These are phyloP conservation scores for Aciculosporium take DNA, from an alignment of 2,329 filamentous ascomycete species.

Conservation along the genomic window DNA sequence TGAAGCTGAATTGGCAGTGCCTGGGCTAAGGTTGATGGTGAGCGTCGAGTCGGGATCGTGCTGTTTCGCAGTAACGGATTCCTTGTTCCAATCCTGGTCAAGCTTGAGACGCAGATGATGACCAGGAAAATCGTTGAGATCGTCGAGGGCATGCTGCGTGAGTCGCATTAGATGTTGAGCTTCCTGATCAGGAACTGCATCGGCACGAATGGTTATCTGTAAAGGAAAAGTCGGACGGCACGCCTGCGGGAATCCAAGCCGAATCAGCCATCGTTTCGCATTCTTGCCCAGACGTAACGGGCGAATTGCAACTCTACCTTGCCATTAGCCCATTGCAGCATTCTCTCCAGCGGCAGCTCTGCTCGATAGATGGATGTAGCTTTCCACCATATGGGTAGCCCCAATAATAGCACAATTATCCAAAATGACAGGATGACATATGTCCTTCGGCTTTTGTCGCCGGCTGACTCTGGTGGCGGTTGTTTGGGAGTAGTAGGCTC, in stretches of 20 bases:
- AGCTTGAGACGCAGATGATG: slow-evolving; percentile 54
- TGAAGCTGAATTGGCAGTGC: slow-evolving; percentile 43
- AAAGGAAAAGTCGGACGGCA: slow-evolving; percentile 83
- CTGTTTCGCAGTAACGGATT: slow-evolving; percentile 16
- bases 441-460: slow-evolving; percentile 54
- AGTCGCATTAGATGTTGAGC: slow-evolving; percentile 59
- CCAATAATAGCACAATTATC: slow-evolving; percentile 68
- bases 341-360: slow-evolving; percentile 64
- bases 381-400: slow-evolving; percentile 88
- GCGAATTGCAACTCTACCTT: slow-evolving; percentile 40
- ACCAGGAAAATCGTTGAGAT: slow-evolving; percentile 71
- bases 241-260: slow-evolving; percentile 38
- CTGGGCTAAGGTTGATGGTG: slow-evolving; percentile 54
- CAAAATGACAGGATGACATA: slow-evolving; percentile 80
- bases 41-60: slow-evolving; percentile 42
- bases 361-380: slow-evolving; percentile 89
- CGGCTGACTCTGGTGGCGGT: slow-evolving; percentile 65
- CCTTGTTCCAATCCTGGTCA: slow-evolving; percentile 12
- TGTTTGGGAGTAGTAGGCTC: slow-evolving; percentile 13
- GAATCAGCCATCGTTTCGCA: neutral
- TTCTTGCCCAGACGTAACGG: neutral
- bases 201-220: slow-evolving; percentile 62
- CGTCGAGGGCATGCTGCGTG: slow-evolving; percentile 78
- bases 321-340: slow-evolving; percentile 83
- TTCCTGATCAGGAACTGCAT: slow-evolving; percentile 49